These are phyloP conservation scores for Lactarius trivialis DNA, from an alignment of 768 basidiomycete species.

Conservation along the genomic window DNA sequence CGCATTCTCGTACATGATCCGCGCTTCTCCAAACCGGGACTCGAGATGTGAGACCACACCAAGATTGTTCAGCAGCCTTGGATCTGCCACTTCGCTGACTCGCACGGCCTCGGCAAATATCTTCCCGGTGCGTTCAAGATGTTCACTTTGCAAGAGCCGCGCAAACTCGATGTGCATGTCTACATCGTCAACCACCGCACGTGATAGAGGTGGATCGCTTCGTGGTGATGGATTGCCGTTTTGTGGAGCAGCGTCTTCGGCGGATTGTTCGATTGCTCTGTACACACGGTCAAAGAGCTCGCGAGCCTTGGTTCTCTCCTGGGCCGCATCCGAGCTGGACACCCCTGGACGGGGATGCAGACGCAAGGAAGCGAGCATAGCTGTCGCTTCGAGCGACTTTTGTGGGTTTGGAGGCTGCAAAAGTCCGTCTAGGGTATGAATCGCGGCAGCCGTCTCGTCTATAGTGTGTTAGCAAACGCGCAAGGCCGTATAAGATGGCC, in stretches of 20 bases:
- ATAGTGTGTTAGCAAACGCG: slow-evolving; percentile 1
- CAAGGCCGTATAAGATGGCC: slow-evolving; percentile 16
- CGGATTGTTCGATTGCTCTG: slow-evolving; percentile 54
- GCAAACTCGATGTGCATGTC: slow-evolving; percentile 92
- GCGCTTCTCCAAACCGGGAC: slow-evolving; percentile 49
- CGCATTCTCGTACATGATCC: slow-evolving; percentile 65
- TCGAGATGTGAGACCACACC: slow-evolving; percentile 71
- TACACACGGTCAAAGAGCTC: slow-evolving; percentile 73
- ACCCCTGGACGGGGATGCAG: slow-evolving; percentile 75
- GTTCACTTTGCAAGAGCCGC: slow-evolving; percentile 80
- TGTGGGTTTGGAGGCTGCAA: slow-evolving; percentile 59
- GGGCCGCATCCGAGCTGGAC: slow-evolving; percentile 60
- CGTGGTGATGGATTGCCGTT: slow-evolving; percentile 22
- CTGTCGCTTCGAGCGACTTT: slow-evolving; percentile 74
- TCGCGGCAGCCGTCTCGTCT: slow-evolving; percentile 82
- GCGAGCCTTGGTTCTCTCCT: slow-evolving; percentile 68
- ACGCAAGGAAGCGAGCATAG: slow-evolving; percentile 86
- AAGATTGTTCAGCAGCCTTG: slow-evolving; percentile 75
- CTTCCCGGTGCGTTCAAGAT: slow-evolving; percentile 60
- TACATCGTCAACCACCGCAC: slow-evolving; percentile 58
- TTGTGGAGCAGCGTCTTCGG: slow-evolving; percentile 45
- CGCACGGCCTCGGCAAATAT: slow-evolving; percentile 70
- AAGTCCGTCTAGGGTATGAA: slow-evolving; percentile 76
- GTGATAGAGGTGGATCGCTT: slow-evolving; percentile 19
- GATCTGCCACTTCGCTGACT: slow-evolving; percentile 50